Percentiles rank a stretch among this genome's conserved stretches.
These are phyloP conservation scores for Dimargaris cristalligena DNA, from an alignment of 192 early-diverging fungal species.

Conservation along the genomic window DNA sequence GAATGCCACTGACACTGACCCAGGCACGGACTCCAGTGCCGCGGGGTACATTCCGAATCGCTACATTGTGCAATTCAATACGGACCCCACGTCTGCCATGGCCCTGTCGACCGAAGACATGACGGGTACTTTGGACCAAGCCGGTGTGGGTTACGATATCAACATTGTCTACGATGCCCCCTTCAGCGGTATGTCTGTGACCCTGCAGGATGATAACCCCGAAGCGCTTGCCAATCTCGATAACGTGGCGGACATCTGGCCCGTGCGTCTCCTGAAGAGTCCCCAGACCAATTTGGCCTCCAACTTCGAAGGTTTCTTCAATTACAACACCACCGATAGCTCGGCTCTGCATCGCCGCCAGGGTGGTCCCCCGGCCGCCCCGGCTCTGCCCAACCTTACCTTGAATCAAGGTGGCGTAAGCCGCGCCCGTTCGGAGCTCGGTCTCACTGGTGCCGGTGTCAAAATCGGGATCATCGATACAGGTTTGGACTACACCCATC, in stretches of 20 bases:
- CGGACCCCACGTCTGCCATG: neutral
- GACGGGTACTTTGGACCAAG: neutral
- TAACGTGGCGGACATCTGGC: conserved; percentile 5
- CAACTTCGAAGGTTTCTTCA: neutral
- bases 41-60: neutral
- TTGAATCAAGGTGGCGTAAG: conserved; percentile 35
- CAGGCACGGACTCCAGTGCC: neutral
- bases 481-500: conserved; percentile 49
- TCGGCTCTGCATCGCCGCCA: neutral
- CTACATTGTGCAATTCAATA: neutral
- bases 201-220: neutral
- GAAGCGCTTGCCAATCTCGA: neutral
- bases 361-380: neutral
- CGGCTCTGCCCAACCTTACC: conserved; percentile 11
- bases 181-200: conserved; percentile 12
- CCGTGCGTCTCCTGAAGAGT: neutral
- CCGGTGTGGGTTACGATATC: conserved; percentile 4
- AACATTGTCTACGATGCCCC: conserved; percentile 10
- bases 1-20: neutral
- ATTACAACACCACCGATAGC: no score
- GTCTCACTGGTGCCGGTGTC: conserved; percentile 40
- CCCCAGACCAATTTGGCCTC: neutral
- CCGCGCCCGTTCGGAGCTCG: conserved; percentile 25
- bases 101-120: conserved; percentile 10
- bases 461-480: conserved; percentile 50